Base-by-base conservation (phyloP, 176 grass and related monocot genomes). In the Aegilops tauschii region DNA sequence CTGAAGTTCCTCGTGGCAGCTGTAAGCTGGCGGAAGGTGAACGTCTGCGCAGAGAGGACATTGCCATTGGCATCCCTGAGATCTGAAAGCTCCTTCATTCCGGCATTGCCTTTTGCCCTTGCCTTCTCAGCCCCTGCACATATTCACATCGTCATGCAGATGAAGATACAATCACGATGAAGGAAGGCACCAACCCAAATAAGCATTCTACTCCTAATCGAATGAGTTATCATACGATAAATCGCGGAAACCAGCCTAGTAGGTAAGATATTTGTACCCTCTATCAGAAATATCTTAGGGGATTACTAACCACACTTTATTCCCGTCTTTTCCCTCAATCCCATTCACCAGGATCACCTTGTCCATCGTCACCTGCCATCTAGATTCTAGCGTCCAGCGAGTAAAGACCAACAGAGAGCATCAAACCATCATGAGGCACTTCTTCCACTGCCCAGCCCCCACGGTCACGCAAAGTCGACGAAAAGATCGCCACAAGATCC, bases 1-100 rank as follows among this genome's bases (percentile, higher is more conserved):
- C 91, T 98, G 88, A 98, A 98, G 85, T 98, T 98, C 59, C 54
- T 92, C 3, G 95, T 95, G 1, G 91, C 95, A 0, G 77, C 67
- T 1, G 88, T 90, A 13, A 98, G 95, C 88, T 98, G 89, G 8
- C 95, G 91, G 88, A 93, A 98, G 75, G 95, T 95, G 86, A 95
- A 98, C 0, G 90, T 98, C 37, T 98, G 93, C 34, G 93, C 91
- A 2, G 91, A 90, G 79, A 95, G 90, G 81, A 0, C 31, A 65
- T 83, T 85, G 69, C 90, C 64, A 20, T 74, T 86, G 64, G 85
- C 80, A 39, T 92, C 92, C 88, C 87, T 93, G 65, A 86, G 90
- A 35, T 32, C 82, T 20, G 73, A 76, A 31, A 79, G 69, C 54
- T 93, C 89, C 88, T 70, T 90, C 16, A 56, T 40, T 9, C 59